Evolutionary conservation across 2,329 filamentous ascomycete genomes (phyloP).

Genomic region (Xylaria sp.): DNA sequence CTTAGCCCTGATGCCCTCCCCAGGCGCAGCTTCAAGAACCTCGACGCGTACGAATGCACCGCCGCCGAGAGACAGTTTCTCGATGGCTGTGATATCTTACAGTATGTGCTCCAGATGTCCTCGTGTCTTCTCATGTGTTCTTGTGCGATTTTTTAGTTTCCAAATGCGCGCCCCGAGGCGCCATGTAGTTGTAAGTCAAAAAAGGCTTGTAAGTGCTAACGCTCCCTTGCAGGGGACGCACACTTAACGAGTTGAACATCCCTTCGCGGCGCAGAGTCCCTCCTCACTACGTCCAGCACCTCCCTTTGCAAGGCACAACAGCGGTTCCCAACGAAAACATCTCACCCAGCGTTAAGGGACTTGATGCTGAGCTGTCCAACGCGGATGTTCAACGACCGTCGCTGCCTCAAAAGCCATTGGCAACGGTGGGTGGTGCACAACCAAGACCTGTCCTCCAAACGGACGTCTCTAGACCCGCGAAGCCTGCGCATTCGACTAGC

Average conservation of each 20-base stretch:
- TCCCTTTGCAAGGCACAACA: slow-evolving; percentile 32
- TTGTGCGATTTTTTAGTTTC: not conserved
- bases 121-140: not conserved
- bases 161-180: not conserved
- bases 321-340: slow-evolving; percentile 35
- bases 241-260: slow-evolving; percentile 63
- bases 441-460: slow-evolving; percentile 16
- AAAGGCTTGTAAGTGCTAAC: slow-evolving; percentile 41
- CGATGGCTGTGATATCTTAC: slow-evolving; percentile 65
- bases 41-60: slow-evolving; percentile 64
- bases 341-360: slow-evolving; percentile 31
- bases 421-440: slow-evolving; percentile 29
- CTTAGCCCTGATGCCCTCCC: slow-evolving; percentile 72
- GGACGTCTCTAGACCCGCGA: slow-evolving; percentile 3
- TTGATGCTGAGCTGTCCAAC: slow-evolving; percentile 29
- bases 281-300: slow-evolving; percentile 51
- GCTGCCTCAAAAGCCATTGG: slow-evolving; percentile 26
- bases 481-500: slow-evolving; percentile 13
- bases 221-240: slow-evolving; percentile 53
- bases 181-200: slow-evolving; percentile 2
- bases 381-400: slow-evolving; percentile 24
- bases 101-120: slow-evolving; percentile 58
- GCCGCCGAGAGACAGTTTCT: slow-evolving; percentile 66
- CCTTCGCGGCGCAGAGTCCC: slow-evolving; percentile 59
- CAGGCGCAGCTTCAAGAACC: slow-evolving; percentile 65